Evolutionary conservation across 768 basidiomycete genomes (phyloP), one percentile per base, ranked within the genome.

Genomic region (Sporobolomyces roseus): DNA sequence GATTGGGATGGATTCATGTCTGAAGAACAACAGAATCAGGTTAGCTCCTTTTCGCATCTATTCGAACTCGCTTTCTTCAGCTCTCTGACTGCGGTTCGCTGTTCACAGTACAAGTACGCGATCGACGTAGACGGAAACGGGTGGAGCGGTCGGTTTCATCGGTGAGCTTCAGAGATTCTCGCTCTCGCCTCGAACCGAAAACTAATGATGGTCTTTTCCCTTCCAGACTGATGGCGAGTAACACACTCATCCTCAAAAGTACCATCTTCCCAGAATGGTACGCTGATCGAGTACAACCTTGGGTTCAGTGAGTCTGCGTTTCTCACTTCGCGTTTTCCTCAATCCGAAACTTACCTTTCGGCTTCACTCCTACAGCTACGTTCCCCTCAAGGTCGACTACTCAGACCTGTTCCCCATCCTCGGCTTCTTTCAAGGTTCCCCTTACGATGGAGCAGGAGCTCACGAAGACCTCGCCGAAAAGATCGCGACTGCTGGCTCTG

Each of bases 51-150:
- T n/a, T n/a, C n/a, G n/a, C n/a, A n/a, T 41, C 38, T 9, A 41
- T 41, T 17, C 10, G 17, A 17, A 41, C 38, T 41, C 38, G 38
- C 38, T 21, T 27, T 49, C 33, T 33, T 9, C 33, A n/a, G n/a
- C n/a, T n/a, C n/a, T n/a, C n/a, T n/a, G n/a, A n/a, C n/a, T n/a
- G n/a, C n/a, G n/a, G n/a, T n/a, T n/a, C n/a, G n/a, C n/a, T n/a
- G n/a, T 45, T 21, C 27, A 23, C 81, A 85, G 63, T 90, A 92
- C 81, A 93, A 93, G 80, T 90, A 93, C 75, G 82, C 94, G 41
- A 79, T 93, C 63, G 93, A 96, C 78, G 68, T 97, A 63, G 93
- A 96, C 75, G 93, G 93, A 13, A 93, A 92, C 89, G 87, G 89
- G 23, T 97, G 96, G 78, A 45, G 43, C 30, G 93, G 87, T 5